A percentile compares a stretch with the other conserved stretches of the same genome.
Conservation (phyloP, 73 alveolate genomes). For the Paramecium caudatum region DNA sequence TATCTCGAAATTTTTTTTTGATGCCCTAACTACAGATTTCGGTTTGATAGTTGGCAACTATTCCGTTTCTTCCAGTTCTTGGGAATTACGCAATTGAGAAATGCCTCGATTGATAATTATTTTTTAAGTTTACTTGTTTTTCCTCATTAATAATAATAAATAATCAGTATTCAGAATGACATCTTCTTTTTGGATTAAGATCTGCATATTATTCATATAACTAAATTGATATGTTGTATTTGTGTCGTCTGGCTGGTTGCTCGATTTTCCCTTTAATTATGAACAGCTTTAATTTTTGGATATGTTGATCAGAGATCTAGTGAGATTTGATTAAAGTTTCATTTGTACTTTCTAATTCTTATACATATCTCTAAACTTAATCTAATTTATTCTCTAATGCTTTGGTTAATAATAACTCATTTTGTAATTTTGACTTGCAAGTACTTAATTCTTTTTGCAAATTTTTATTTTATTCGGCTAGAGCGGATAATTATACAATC, state of each 20-base stretch:
- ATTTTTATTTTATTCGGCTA: conserved; percentile 18
- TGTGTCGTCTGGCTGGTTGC: not conserved
- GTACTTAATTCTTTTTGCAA: not conserved
- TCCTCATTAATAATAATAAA: conserved; percentile 15
- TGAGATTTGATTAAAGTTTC: conserved; percentile 37
- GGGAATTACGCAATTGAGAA: not conserved
- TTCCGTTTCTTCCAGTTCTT: conserved; percentile 1
- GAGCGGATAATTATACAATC: not conserved
- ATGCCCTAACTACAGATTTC: not conserved
- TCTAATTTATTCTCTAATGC: conserved; percentile 21
- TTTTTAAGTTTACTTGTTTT: conserved; percentile 23
- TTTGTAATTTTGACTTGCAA: conserved; percentile 21
- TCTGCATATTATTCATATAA: not conserved
- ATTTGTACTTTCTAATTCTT: not conserved
- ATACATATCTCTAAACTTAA: conserved; percentile 4
- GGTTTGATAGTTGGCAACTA: conserved; percentile 6
- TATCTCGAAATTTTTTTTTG: conserved; percentile 33
- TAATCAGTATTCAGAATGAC: not conserved
- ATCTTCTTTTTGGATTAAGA: not conserved
- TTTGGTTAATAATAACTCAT: conserved; percentile 37
- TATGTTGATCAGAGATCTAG: not conserved
- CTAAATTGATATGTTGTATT: not conserved
- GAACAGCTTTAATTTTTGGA: not conserved
- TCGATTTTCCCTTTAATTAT: not conserved
- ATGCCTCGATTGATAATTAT: conserved; percentile 42